Conservation (phyloP, 78 protist genomes). For the Creolimax fragrantissima region DNA sequence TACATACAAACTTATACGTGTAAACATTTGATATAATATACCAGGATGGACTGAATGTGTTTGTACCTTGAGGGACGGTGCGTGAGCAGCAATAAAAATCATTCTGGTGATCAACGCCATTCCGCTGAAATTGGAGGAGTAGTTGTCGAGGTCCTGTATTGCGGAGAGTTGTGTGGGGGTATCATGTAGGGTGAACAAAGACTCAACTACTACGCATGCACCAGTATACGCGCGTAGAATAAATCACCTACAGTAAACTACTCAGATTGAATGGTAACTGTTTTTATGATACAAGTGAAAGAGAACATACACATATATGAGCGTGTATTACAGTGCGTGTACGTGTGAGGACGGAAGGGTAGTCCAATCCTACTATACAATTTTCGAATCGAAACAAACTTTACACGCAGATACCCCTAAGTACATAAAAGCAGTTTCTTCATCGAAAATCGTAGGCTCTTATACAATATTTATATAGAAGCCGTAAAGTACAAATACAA, state of each 20-base stretch:
- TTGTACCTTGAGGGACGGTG: not conserved
- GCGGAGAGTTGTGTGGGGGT: no score
- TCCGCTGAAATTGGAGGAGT: not conserved
- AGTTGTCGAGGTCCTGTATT: not conserved
- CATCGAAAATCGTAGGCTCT: no score
- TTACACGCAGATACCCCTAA: no score
- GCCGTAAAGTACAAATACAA: no score
- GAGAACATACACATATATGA: not conserved
- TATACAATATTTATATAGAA: no score
- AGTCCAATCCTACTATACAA: no score
- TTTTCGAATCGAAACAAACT: no score
- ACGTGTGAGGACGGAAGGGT: no score
- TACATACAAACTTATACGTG: no score
- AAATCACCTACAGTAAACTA: not conserved
- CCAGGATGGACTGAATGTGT: not conserved
- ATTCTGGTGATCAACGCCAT: not conserved
- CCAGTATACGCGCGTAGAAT: not conserved
- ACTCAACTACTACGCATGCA: not conserved
- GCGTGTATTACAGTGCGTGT: no score
- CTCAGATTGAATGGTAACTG: not conserved
- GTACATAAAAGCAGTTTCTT: no score
- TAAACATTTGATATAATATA: no score
- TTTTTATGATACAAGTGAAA: not conserved
- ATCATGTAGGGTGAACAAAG: not conserved
- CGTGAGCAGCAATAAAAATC: not conserved